These are phyloP conservation scores for Colletotrichum somersetense DNA, from an alignment of 2,329 filamentous ascomycete genomes.

Conservation along the genomic window DNA sequence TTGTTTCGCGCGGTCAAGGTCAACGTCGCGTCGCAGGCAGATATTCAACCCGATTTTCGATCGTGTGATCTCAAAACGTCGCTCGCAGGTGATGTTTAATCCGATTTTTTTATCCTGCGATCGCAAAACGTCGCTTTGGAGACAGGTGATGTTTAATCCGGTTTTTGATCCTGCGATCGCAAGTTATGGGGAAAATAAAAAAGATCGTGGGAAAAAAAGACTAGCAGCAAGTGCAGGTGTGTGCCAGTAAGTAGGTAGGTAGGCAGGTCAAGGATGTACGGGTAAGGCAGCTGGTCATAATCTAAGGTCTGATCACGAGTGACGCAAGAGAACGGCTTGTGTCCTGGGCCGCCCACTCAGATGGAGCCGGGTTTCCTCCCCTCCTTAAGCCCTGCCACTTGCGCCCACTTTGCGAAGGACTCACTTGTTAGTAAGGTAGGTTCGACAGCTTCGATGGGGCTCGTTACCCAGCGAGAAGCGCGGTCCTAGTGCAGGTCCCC, in stretches of 20 bases:
- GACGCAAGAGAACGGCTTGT: slow-evolving; percentile 39
- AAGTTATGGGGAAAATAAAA: neutral
- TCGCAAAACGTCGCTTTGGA: no score
- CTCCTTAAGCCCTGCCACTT: slow-evolving; percentile 14
- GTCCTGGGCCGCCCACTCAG: slow-evolving; percentile 26
- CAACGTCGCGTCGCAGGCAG: neutral
- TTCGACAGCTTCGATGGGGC: neutral
- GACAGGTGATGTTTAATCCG: neutral
- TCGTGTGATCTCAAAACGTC: neutral
- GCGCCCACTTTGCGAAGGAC: slow-evolving; percentile 19
- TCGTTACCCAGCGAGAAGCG: slow-evolving; percentile 4
- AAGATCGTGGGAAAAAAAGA: neutral
- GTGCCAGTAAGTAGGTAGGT: slow-evolving; percentile 21
- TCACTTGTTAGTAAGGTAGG: neutral
- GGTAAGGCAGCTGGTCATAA: slow-evolving; percentile 21
- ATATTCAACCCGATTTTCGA: neutral
- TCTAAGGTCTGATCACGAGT: slow-evolving; percentile 37
- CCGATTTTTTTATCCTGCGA: neutral
- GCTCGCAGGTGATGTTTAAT: neutral
- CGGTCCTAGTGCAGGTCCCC: slow-evolving; percentile 35
- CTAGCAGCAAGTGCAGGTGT: slow-evolving; percentile 29
- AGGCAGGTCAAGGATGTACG: slow-evolving; percentile 6
- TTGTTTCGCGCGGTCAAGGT: slow-evolving; percentile 8
- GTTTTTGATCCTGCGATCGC: neutral
- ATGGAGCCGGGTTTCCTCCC: neutral